phyloP scores from a whole-genome alignment of 805 yeast genomes.

The Barnettozyma californica region DNA sequence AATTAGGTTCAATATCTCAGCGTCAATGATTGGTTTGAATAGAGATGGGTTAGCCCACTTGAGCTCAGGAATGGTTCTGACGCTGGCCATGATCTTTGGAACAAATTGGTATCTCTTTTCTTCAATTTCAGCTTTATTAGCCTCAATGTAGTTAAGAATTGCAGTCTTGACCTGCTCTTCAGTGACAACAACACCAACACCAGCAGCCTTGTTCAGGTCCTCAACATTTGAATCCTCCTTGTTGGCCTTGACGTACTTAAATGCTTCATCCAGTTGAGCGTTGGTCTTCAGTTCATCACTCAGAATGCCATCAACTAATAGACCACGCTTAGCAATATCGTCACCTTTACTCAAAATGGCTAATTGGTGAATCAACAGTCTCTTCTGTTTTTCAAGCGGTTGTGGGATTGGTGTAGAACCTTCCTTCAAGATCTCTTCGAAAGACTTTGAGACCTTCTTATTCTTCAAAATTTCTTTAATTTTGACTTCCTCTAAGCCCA shows the following conservation, averaged over 20 bases:
- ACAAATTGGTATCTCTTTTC: conserved; percentile 75
- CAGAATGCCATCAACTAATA: conserved; percentile 56
- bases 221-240: conserved; percentile 40
- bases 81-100: conserved; percentile 70
- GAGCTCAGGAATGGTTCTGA: conserved; percentile 66
- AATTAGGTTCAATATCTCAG: conserved; percentile 57
- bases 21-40: conserved; percentile 86
- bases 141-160: conserved; percentile 55
- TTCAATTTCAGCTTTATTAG: conserved; percentile 53
- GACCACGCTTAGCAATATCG: conserved; percentile 40
- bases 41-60: conserved; percentile 90
- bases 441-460: conserved; percentile 72
- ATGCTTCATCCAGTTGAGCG: conserved; percentile 76
- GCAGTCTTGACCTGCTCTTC: conserved; percentile 56
- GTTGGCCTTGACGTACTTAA: conserved; percentile 58
- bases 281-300: conserved; percentile 59
- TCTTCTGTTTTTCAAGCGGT: conserved; percentile 50
- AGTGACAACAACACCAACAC: conserved; percentile 74
- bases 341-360: conserved; percentile 65
- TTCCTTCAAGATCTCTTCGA: conserved; percentile 53
- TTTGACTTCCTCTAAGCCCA: conserved; percentile 71
- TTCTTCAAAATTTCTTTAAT: conserved; percentile 79
- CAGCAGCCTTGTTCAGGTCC: conserved; percentile 60
- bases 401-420: conserved; percentile 28
- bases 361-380: conserved; percentile 67